Evolutionary conservation across 305 asterid species (phyloP), one percentile per base, ranked within the genome.

Genomic region (Fraxinus nigra): DNA sequence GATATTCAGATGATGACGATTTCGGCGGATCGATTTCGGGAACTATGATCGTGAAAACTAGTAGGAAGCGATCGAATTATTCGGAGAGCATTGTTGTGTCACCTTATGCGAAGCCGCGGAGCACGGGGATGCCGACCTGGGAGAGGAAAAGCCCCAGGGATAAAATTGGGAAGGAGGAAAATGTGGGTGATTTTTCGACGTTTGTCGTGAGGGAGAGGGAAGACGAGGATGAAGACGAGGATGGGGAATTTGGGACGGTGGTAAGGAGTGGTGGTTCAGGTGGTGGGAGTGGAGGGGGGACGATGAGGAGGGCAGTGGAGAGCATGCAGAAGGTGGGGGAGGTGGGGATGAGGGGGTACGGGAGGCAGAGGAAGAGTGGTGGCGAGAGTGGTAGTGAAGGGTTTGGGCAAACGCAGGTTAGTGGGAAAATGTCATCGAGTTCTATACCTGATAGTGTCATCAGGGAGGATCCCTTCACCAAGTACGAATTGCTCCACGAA

Each of bases 291-390:
- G 93, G 85, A 65, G 91, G 92, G 69, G 91, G 90, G 77, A 92
- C 96, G 28, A 94, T 96, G 98, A 92, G 92, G 87, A 90, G 90
- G 91, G 99, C 98, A 7, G 98, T 96, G 82, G 98, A 93, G 69
- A 96, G 99, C 89, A 94, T 96, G 99, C 97, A 92, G 91, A 92
- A 90, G 84, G 93, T 85, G 33, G 95, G 97, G 82, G 98, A 92
- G 54, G 87, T 81, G 76, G 90, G 91, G 70, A 89, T 78, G 80
- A 80, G 73, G 83, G 97, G 95, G 28, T 83, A 79, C 8, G 90
- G 92, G 80, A 89, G 81, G 84, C 86, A 86, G 84, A 88, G 86
- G 90, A 92, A 86, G 79, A 77, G 82, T 76, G 88, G 94, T 16
- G 87, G 87, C 40, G 80, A 86, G 32, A 82, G 82, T 34, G 76